A percentile compares a stretch with the other conserved stretches of the same genome.
These are phyloP conservation scores for Globisporangium nodosum DNA, from an alignment of 352 stramenopile species.

Conservation along the genomic window DNA sequence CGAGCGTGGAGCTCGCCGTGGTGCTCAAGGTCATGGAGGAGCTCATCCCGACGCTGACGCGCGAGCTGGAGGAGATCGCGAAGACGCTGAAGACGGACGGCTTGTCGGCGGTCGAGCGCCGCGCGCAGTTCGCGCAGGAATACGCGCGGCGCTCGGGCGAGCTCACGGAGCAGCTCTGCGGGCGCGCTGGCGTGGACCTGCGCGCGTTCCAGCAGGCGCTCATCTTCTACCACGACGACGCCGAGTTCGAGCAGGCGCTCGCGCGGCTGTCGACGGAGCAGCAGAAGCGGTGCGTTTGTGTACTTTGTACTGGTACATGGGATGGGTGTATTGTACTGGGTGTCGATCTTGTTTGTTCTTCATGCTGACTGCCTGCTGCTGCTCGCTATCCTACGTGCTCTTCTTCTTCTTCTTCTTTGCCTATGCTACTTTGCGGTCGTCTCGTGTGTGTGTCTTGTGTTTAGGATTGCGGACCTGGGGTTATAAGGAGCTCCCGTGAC, in stretches of 20 bases:
- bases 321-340: background rate
- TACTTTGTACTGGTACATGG: background rate
- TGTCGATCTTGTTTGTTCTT: constrained; percentile 10
- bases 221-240: constrained; percentile 76
- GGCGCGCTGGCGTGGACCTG: constrained; percentile 47
- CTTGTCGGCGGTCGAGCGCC: constrained; percentile 33
- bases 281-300: constrained; percentile 44
- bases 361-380: background rate
- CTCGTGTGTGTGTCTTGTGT: background rate
- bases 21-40: constrained; percentile 66
- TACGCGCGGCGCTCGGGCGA: constrained; percentile 66
- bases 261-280: constrained; percentile 58
- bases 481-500: background rate
- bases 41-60: constrained; percentile 63
- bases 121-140: constrained; percentile 45
- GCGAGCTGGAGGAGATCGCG: constrained; percentile 67
- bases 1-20: constrained; percentile 46
- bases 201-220: constrained; percentile 66
- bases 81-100: constrained; percentile 5
- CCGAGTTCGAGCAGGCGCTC: constrained; percentile 53
- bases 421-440: background rate
- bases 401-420: background rate
- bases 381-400: background rate
- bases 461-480: background rate
- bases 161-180: constrained; percentile 50